Conservation (phyloP, 192 early-diverging fungal species). For the Coemansia sp. region DNA sequence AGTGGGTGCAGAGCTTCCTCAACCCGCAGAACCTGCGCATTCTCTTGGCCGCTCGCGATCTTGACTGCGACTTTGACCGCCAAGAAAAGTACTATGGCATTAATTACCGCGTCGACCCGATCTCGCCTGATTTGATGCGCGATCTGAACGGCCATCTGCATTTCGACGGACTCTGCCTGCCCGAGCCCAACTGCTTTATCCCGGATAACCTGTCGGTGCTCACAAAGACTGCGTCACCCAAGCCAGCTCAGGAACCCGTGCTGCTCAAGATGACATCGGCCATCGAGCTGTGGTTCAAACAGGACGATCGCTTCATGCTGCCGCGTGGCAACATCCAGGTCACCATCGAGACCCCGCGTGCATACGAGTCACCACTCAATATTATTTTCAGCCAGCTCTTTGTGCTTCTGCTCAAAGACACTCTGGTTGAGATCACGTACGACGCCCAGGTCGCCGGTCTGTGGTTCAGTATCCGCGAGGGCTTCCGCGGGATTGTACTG, state of each 20-base stretch:
- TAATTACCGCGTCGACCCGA: slow-evolving; percentile 64
- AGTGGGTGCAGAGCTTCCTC: slow-evolving; percentile 60
- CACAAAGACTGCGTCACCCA: slow-evolving; percentile 17
- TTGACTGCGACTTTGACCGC: slow-evolving; percentile 42
- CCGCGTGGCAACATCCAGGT: slow-evolving; percentile 83
- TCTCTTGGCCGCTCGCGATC: slow-evolving; percentile 43
- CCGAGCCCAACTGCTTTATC: slow-evolving; percentile 78
- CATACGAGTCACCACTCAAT: slow-evolving; percentile 69
- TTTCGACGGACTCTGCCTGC: slow-evolving; percentile 62
- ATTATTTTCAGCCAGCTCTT: slow-evolving; percentile 71
- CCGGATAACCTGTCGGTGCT: slow-evolving; percentile 76
- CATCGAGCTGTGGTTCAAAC: slow-evolving; percentile 88
- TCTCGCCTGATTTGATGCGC: slow-evolving; percentile 55
- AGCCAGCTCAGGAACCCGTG: slow-evolving; percentile 13
- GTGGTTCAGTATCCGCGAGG: slow-evolving; percentile 67
- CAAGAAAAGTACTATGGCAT: slow-evolving; percentile 80
- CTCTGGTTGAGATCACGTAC: slow-evolving; percentile 82
- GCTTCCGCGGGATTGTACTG: slow-evolving; percentile 68
- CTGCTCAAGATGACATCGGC: slow-evolving; percentile 26
- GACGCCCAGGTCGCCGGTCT: slow-evolving; percentile 88
- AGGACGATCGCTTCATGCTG: slow-evolving; percentile 89
- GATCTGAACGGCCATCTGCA: slow-evolving; percentile 10
- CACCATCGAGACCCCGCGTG: slow-evolving; percentile 65
- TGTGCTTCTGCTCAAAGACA: slow-evolving; percentile 76
- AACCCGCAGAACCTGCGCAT: slow-evolving; percentile 61